phyloP scores from a whole-genome alignment of 2,329 filamentous ascomycete genomes.

The Aureobasidium leucospermi region DNA sequence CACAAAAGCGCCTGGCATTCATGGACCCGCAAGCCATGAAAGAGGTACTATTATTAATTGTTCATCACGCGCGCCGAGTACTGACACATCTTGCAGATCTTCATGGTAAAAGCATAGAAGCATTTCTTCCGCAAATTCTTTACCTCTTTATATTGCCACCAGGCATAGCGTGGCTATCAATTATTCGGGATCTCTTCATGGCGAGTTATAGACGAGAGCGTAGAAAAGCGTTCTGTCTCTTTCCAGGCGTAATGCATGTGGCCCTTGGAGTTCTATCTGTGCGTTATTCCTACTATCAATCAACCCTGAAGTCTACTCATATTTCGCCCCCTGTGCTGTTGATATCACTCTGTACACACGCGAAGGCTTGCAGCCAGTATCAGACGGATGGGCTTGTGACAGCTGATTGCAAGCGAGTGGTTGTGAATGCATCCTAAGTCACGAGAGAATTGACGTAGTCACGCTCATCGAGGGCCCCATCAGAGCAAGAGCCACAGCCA shows the following conservation, averaged over 20 bases:
- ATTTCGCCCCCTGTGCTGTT: neutral
- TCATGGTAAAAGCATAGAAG: slow-evolving; percentile 54
- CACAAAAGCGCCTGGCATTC: slow-evolving; percentile 77
- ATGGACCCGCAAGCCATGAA: slow-evolving; percentile 76
- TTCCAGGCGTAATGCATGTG: neutral
- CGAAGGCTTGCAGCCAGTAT: too few relatives aligned
- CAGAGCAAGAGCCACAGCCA: too few relatives aligned
- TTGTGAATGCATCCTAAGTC: too few relatives aligned
- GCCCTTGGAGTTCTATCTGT: neutral
- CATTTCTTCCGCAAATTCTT: neutral
- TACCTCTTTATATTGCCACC: neutral
- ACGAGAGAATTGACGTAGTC: too few relatives aligned
- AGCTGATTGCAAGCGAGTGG: too few relatives aligned
- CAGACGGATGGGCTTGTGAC: too few relatives aligned
- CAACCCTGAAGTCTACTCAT: neutral
- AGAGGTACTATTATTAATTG: slow-evolving; percentile 51
- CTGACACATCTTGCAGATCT: slow-evolving; percentile 44
- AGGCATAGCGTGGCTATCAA: neutral
- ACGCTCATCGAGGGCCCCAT: too few relatives aligned
- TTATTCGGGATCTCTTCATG: neutral
- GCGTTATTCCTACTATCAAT: neutral
- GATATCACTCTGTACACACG: neutral
- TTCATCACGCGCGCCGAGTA: slow-evolving; percentile 18
- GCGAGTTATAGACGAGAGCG: neutral
- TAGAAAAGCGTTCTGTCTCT: slow-evolving; percentile 4